A percentile compares a stretch with the other conserved stretches of the same genome.
Evolutionary conservation across 2,329 filamentous ascomycete genomes (phyloP).

Genomic region (Arthrobotrys sinensis): DNA sequence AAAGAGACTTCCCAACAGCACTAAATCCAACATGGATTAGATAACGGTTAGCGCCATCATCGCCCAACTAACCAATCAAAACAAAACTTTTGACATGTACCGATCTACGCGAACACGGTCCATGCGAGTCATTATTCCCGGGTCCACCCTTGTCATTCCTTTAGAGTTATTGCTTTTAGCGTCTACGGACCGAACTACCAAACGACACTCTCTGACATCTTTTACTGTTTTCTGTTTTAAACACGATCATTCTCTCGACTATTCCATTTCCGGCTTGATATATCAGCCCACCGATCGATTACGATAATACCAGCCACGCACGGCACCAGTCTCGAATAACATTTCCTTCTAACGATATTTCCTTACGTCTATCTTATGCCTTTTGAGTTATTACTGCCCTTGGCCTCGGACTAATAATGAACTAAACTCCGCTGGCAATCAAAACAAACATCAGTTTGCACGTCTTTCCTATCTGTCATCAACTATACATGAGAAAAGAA

Average conservation of each 20-base stretch:
- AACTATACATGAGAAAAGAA: conserved; percentile 17
- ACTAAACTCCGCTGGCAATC: conserved; percentile 38
- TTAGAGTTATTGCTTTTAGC: conserved; percentile 41
- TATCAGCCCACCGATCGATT: conserved; percentile 33
- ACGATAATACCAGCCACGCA: conserved; percentile 54
- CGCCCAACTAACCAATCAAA: conserved; percentile 49
- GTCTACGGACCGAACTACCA: conserved; percentile 32
- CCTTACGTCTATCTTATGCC: conserved; percentile 27
- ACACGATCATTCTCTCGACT: conserved; percentile 44
- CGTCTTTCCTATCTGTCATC: conserved; percentile 41
- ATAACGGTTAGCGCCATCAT: conserved; percentile 38
- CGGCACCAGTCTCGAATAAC: conserved; percentile 39
- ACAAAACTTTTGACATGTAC: conserved; percentile 40
- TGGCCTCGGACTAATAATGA: conserved; percentile 54
- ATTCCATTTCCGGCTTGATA: conserved; percentile 49
- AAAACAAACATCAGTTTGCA: conserved; percentile 32
- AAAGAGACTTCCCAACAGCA: conserved; percentile 59
- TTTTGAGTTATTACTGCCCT: conserved; percentile 27
- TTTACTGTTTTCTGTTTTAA: conserved; percentile 39
- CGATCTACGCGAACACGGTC: conserved; percentile 47
- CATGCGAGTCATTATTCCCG: conserved; percentile 42
- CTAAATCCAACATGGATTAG: conserved; percentile 41
- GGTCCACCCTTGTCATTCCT: conserved; percentile 59
- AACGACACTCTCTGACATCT: conserved; percentile 51
- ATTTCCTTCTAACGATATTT: conserved; percentile 38